Evolutionary conservation across 768 basidiomycete species (phyloP), one percentile per base, ranked within the genome.

Genomic region (Candolleomyces eurysporus): DNA sequence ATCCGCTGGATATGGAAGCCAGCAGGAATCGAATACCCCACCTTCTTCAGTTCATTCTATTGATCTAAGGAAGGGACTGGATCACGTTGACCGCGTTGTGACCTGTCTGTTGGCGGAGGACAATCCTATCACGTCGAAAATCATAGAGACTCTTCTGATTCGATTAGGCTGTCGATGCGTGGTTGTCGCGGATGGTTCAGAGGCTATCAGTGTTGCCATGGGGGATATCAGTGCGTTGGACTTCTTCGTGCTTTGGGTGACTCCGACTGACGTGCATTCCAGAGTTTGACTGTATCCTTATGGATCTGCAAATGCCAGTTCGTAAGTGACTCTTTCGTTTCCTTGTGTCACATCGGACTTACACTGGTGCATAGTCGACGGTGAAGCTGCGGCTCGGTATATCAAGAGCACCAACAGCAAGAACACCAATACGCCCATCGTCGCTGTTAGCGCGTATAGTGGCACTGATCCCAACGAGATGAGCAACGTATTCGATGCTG

Each of bases 111-210:
- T 99, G 40, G 97, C 96, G 1, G 97, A 98, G 73, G 95, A 98
- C 68, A 98, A 99, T 69, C 97, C 97, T 1, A 98, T 98, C 65
- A 96, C 95, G 0, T 92, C 92, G 36, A 98, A 98, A 79, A 98
- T 99, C 53, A 89, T 98, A 53, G 95, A 98, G 74, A 98, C 96
- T 2, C 75, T 98, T 49, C 84, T 99, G 51, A 91, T 93, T 63
- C 88, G 96, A 40, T 84, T 98, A 62, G 97, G 97, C 1, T 98
- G 96, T 73, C 90, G 96, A 17, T 94, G 93, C 72, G 90, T 98
- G 10, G 92, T 98, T 9, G 97, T 98, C 17, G 86, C 94, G 48
- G 95, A 98, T 75, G 97, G 97, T 8, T 94, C 96, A 5, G 94
- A 97, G 74, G 97, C 97, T 21, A 90, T 98, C 68, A 94, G 95